These are phyloP conservation scores for Saprolegnia parasitica DNA, from an alignment of 352 stramenopile genomes.

Conservation along the genomic window DNA sequence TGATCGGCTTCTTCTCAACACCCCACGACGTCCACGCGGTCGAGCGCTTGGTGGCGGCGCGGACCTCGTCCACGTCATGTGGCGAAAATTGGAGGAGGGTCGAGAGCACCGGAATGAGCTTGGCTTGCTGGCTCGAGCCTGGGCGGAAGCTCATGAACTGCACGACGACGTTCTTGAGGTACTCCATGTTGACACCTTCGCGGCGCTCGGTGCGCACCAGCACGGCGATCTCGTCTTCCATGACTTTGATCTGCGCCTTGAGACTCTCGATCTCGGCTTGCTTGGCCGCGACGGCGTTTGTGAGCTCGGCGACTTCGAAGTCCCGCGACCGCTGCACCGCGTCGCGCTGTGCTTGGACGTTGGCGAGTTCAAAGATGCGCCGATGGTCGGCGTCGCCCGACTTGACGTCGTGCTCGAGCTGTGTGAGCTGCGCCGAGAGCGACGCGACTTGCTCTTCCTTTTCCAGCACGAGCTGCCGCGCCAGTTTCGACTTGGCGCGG, in stretches of 20 bases:
- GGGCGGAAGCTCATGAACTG: slow-evolving; percentile 87
- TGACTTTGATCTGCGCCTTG: slow-evolving; percentile 41
- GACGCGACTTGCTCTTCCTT: slow-evolving; percentile 72
- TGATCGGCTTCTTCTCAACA: slow-evolving; percentile 52
- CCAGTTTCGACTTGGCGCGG: slow-evolving; percentile 84
- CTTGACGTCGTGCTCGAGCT: slow-evolving; percentile 81
- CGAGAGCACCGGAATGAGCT: slow-evolving; percentile 76
- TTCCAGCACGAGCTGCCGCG: slow-evolving; percentile 65
- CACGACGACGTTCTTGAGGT: slow-evolving; percentile 88
- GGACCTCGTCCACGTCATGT: slow-evolving; percentile 71
- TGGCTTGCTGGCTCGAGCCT: slow-evolving; percentile 69
- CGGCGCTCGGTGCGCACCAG: slow-evolving; percentile 77
- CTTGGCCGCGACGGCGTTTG: not conserved
- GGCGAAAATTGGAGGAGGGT: slow-evolving; percentile 80
- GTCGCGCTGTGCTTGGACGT: slow-evolving; percentile 79
- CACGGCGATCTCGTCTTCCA: slow-evolving; percentile 56
- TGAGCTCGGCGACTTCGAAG: slow-evolving; percentile 49
- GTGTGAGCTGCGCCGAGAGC: slow-evolving; percentile 46
- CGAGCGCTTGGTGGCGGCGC: slow-evolving; percentile 46
- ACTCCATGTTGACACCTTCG: slow-evolving; percentile 87
- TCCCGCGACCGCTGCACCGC: slow-evolving; percentile 54
- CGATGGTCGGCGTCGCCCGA: slow-evolving; percentile 78
- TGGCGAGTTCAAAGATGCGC: slow-evolving; percentile 84
- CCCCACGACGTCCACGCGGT: slow-evolving; percentile 74
- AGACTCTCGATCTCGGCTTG: slow-evolving; percentile 42